Conservation (phyloP, 768 basidiomycete species). For the Mycena vitilis region DNA sequence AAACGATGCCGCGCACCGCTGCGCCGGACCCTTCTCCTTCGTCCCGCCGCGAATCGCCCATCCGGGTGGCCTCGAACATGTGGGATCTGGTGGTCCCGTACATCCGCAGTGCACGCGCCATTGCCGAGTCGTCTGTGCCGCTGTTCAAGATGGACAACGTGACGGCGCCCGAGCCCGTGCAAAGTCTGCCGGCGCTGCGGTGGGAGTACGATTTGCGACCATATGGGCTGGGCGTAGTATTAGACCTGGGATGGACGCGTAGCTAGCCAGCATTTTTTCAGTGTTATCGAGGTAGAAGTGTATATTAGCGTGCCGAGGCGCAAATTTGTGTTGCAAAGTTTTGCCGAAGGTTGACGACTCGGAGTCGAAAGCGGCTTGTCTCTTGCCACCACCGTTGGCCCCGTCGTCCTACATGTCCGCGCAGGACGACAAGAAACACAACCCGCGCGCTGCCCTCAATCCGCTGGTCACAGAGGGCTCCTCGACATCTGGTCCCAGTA, state of each 20-base stretch:
- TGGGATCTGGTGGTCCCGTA: constrained; percentile 29
- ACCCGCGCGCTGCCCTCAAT: constrained; percentile 53
- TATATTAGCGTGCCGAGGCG: constrained; percentile 19
- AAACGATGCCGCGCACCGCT: constrained; percentile 30
- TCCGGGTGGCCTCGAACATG: constrained; percentile 21
- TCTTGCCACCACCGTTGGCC: constrained; percentile 22
- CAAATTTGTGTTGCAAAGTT: background rate
- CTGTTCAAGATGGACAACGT: constrained; percentile 24
- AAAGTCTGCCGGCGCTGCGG: constrained; percentile 47
- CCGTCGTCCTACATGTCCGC: constrained; percentile 48
- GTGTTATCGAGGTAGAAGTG: constrained; percentile 4
- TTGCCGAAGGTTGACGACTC: background rate
- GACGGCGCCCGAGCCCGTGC: constrained; percentile 33
- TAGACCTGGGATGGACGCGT: constrained; percentile 80
- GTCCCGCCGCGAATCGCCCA: background rate
- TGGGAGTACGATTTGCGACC: constrained; percentile 78
- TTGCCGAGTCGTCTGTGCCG: constrained; percentile 11
- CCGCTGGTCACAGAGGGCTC: constrained; percentile 48
- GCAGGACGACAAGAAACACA: constrained; percentile 50
- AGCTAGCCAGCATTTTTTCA: constrained; percentile 9
- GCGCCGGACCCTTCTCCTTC: constrained; percentile 23
- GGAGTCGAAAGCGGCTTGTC: constrained; percentile 7
- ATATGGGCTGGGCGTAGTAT: constrained; percentile 76
- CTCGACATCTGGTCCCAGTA: constrained; percentile 54
- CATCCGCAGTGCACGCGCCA: constrained; percentile 14